Evolutionary conservation across 2,329 filamentous ascomycete species (phyloP), one percentile per base, ranked within the genome.

Genomic region (Fusarium tanahbumbuense): DNA sequence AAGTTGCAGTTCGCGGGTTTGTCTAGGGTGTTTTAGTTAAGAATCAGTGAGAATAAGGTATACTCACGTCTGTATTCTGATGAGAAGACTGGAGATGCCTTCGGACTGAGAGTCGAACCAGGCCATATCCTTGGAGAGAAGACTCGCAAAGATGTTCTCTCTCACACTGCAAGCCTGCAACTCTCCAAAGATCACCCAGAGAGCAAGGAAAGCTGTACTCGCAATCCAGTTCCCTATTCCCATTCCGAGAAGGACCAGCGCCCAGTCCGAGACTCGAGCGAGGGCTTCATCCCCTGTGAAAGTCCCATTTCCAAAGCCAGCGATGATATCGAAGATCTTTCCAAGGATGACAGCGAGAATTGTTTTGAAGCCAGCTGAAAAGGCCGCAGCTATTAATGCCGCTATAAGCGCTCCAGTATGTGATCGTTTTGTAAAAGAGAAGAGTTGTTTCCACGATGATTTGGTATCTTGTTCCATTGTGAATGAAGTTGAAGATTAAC

Each of bases 181-280:
- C 78, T 98, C 94, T 16, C 94, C 93, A 77, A 96, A 96, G 0
- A 87, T 77, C 30, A 95, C 83, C 89, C 94, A 98, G 1, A 88
- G 78, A 2, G 85, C 84, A 73, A 93, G 90, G 71, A 93, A 92
- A 3, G 85, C 76, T 5, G 87, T 86, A 71, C 92, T 91, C 18
- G 90, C 79, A 1, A 93, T 47, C 88, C 92, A 95, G 48, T 88
- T 89, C 0, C 82, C 86, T 0, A 83, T 77, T 0, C 91, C 93
- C 0, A 97, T 78, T 0, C 83, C 85, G 1, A 89, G 79, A 45
- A 97, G 81, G 27, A 88, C 85, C 27, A 91, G 71, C 48, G 89
- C 90, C 81, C 89, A 91, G 44, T 78, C 83, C 0, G 86, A 85
- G 2, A 93, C 84, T 5, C 84, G 80, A 1, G 79, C 73, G 22